Evolutionary conservation across 805 yeast genomes (phyloP).

Genomic region (Naumovozyma castellii): DNA sequence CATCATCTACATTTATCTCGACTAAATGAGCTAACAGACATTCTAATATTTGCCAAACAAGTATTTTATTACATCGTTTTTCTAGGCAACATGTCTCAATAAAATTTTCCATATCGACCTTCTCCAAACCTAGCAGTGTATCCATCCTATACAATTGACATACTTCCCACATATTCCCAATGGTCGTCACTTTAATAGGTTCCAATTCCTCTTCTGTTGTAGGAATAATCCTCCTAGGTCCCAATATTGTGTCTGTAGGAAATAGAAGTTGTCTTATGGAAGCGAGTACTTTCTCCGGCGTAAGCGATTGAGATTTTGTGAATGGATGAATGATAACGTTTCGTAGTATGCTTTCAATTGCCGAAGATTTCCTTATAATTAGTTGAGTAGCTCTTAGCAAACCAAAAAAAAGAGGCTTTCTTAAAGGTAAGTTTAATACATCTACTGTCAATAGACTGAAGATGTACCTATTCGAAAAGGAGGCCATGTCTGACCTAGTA

Average conservation of each 20-base stretch:
- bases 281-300: constrained; percentile 1
- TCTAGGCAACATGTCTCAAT: constrained; percentile 31
- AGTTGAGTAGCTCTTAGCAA: constrained; percentile 17
- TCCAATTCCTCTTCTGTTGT: constrained; percentile 30
- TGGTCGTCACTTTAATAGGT: constrained; percentile 22
- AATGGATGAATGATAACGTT: neutral
- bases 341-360: constrained; percentile 6
- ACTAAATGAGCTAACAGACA: constrained; percentile 28
- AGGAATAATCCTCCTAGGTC: constrained; percentile 39
- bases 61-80: constrained; percentile 35
- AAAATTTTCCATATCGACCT: constrained; percentile 16
- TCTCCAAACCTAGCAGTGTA: constrained; percentile 13
- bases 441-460: constrained; percentile 15
- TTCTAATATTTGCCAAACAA: constrained; percentile 37
- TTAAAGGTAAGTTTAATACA: constrained; percentile 11
- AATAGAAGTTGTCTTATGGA: constrained; percentile 33
- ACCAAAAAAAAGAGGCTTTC: constrained; percentile 29
- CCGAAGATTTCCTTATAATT: constrained; percentile 7
- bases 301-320: neutral
- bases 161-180: constrained; percentile 19
- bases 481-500: neutral
- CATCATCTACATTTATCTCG: neutral
- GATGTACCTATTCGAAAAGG: constrained; percentile 5
- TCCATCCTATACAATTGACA: constrained; percentile 11
- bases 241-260: constrained; percentile 43